These are phyloP conservation scores for Uronychia setigera DNA, from an alignment of 73 alveolate species.

Conservation along the genomic window DNA sequence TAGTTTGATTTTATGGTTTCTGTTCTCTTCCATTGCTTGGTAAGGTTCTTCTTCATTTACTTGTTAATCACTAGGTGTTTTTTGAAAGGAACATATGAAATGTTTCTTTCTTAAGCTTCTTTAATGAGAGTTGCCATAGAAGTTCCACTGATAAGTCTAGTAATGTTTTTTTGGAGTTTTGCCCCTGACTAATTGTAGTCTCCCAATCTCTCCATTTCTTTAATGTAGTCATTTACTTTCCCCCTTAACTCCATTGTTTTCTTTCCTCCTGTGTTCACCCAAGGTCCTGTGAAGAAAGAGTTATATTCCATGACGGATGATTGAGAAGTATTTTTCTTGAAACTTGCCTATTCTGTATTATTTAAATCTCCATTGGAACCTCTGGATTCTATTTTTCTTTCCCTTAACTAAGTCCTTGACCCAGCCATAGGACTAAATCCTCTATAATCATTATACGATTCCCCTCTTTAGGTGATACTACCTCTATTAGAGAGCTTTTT, in stretches of 20 bases:
- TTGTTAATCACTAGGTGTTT: no score
- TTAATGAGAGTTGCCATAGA: neutral
- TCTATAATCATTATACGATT: neutral
- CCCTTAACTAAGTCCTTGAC: no score
- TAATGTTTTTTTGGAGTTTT: neutral
- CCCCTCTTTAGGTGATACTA: neutral
- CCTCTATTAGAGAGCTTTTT: neutral
- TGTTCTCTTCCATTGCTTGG: no score
- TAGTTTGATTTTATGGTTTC: no score
- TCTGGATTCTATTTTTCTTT: neutral
- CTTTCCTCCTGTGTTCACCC: neutral
- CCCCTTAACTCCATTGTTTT: neutral
- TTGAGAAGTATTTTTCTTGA: no score
- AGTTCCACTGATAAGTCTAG: neutral
- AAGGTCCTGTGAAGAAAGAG: neutral
- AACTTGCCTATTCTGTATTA: neutral
- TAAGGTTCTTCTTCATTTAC: no score
- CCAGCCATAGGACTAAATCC: no score
- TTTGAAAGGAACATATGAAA: neutral
- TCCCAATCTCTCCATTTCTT: neutral
- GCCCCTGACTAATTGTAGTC: neutral
- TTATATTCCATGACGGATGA: no score
- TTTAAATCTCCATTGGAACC: no score
- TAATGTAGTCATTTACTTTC: neutral
- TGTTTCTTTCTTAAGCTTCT: neutral